Evolutionary conservation across 2,329 filamentous ascomycete species (phyloP), one percentile per base, ranked within the genome.

Genomic region (Apiospora rasikravindrae): DNA sequence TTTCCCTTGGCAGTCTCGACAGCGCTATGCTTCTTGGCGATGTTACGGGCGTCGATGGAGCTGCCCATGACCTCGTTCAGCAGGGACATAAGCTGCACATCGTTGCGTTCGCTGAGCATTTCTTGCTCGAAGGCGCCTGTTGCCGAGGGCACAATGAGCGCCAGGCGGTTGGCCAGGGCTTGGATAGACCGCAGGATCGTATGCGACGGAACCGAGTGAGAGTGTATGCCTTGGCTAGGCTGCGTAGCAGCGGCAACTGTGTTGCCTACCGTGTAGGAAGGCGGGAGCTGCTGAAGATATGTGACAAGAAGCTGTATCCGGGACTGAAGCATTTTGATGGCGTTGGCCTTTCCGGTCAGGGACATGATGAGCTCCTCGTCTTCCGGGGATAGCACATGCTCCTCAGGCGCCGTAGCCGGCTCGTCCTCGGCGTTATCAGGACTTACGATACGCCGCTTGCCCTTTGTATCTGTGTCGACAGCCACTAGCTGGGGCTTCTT

Each of bases 261-360:
- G 53, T 85, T 77, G 84, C 77, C 91, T 40, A n/a, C 37, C 4
- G 40, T 29, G 51, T 37, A 45, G 19, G 90, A 91, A 10, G 89
- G 86, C 0, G 93, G 92, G 2, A 96, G 88, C 19, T 88, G 88
- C 74, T 92, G 86, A 67, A 99, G 90, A 80, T 98, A 98, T n/a
- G 87, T 87, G 73, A 88, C 88, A 76, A 96, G 88, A 71, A 96
- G 88, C 64, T 89, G 87, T 76, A 96, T 90, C 69, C 94, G 90
- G 8, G 91, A 90, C 78, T 96, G 92, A 40, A 99, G 90, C 91
- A 98, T 98, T 83, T 95, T 96, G 79, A 98, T 92, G 37, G 96
- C 95, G 82, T 98, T 98, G 74, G 93, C 89, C 78, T 97, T 98
- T 73, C 95, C 93, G 40, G 92, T 96, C 29, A 99, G 89, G 22